Percentiles rank a stretch among this genome's conserved stretches.
Evolutionary conservation across 2,329 filamentous ascomycete genomes (phyloP).

Genomic region (Beauveria rudraprayagi): DNA sequence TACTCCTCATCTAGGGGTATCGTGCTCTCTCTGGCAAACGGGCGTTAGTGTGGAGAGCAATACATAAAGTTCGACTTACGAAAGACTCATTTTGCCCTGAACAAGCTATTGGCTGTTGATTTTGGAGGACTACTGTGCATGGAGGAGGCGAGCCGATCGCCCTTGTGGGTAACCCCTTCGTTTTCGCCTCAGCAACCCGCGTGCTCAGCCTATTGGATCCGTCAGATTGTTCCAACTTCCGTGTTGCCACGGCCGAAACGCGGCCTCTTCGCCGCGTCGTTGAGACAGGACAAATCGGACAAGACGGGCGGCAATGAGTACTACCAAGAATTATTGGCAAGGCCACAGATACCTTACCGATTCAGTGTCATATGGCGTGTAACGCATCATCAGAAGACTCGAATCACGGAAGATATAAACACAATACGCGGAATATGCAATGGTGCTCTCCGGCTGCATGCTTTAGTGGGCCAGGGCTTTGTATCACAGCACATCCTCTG

Average conservation of each 20-base stretch:
- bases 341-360: background rate
- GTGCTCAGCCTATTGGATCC: background rate
- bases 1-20: slow-evolving; percentile 49
- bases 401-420: background rate
- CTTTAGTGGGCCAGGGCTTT: slow-evolving; percentile 10
- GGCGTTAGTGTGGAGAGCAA: background rate
- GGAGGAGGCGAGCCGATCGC: background rate
- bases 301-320: background rate
- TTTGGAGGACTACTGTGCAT: background rate
- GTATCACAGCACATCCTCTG: slow-evolving; percentile 3
- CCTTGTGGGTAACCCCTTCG: background rate
- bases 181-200: background rate
- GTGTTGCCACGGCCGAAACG: background rate
- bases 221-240: background rate
- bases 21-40: slow-evolving; percentile 36
- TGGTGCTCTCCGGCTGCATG: slow-evolving; percentile 1
- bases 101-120: background rate
- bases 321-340: background rate
- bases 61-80: background rate
- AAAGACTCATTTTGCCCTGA: background rate
- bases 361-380: background rate
- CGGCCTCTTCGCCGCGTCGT: background rate
- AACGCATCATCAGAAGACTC: background rate
- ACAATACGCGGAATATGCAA: background rate
- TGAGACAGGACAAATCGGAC: background rate